Percentiles rank a stretch among this genome's conserved stretches.
phyloP scores from a whole-genome alignment of 225 moss, liverwort and hornwort species.

The Straminergon stramineum region DNA sequence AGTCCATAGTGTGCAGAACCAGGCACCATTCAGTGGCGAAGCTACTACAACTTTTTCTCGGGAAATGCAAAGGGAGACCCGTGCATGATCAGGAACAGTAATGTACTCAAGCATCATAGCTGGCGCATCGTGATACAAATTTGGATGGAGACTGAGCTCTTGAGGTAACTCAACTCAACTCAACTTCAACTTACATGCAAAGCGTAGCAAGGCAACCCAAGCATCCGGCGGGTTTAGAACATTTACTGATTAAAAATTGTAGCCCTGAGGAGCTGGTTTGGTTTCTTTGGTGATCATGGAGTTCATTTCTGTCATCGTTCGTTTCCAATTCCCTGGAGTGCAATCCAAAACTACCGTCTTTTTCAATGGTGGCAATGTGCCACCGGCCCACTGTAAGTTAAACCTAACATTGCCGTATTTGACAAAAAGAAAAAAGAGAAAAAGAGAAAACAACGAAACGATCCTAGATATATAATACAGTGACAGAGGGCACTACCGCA shows the following conservation, averaged over 20 bases:
- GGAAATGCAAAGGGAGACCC: not conserved
- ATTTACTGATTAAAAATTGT: not conserved
- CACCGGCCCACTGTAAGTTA: constrained; percentile 15
- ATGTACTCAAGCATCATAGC: not conserved
- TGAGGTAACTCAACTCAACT: not conserved
- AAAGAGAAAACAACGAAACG: not conserved
- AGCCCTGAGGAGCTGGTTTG: not conserved
- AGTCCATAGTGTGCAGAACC: not conserved
- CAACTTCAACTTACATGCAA: not conserved
- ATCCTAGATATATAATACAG: not conserved
- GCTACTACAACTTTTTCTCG: not conserved
- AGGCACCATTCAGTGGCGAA: not conserved
- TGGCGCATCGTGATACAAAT: not conserved
- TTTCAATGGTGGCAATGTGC: constrained; percentile 32
- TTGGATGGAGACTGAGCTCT: not conserved
- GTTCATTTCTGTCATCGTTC: not conserved
- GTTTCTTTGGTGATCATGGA: not conserved
- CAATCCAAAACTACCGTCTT: not conserved
- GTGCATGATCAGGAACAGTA: not conserved
- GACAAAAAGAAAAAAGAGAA: not conserved
- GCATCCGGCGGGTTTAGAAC: not conserved
- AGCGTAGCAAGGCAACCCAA: not conserved
- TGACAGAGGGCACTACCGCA: not conserved
- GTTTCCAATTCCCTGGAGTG: not conserved
- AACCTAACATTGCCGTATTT: not conserved